Evolutionary conservation across 2,329 filamentous ascomycete genomes (phyloP), one percentile per base, ranked within the genome.

Genomic region (Pseudopyrenochaeta lycopersici): DNA sequence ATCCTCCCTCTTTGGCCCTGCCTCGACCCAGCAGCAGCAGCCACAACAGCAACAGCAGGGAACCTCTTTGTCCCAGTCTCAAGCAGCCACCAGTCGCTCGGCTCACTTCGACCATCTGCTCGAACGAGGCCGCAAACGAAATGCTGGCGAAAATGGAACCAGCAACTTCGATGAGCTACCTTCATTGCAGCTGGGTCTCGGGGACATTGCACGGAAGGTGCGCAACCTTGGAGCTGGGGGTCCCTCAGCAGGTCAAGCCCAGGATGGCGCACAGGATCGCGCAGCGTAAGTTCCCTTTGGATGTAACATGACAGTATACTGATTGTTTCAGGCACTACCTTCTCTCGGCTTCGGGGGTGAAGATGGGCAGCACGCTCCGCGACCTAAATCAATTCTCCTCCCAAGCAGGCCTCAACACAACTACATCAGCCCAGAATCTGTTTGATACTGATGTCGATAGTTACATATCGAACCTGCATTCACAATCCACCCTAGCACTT

Each of bases 341-440:
- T 35, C 88, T 99, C 44, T 92, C 94, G 23, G 94, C 91, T 7
- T 98, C 95, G 11, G 95, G 95, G 30, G 90, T 99, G 52, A 92
- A 96, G 69, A 91, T 94, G 12, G 89, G 90, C 35, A 85, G 89
- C 59, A 91, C 94, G 12, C 86, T 96, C 46, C 90, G 90, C 73
- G 94, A 98, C 68, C 86, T 99, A 18, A 91, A 91, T 68, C 85
- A 88, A 53, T 88, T 98, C 76, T 90, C 86, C 70, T 81, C 84
- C 52, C 68, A 74, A 73, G 82, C 88, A 49, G 90, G 91, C 61
- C 84, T 92, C 60, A 87, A 90, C 45, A 64, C 77, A 18, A 76
- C 63, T 49, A 70, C 61, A n/a, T 62, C 67, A 49, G 66, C 49
- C 36, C 65, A 49, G n/a, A 80, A 79, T 52, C 63, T 70, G 3